Evolutionary conservation across 352 stramenopile species (phyloP).

Genomic region (Phytophthora lateralis): DNA sequence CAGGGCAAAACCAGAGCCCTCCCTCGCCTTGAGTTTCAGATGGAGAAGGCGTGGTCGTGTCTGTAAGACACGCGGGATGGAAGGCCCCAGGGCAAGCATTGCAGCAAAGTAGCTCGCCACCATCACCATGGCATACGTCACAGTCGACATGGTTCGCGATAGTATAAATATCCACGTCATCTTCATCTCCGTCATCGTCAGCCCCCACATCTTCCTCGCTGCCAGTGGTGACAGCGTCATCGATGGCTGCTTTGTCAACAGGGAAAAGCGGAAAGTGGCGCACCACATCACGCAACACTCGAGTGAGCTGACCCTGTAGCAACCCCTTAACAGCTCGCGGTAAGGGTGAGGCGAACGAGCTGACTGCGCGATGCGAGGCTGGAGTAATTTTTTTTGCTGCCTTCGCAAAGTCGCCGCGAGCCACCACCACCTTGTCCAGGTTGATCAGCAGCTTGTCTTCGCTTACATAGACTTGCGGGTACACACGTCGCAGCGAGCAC

Average conservation of each 20-base stretch:
- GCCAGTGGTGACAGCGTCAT: conserved; percentile 34
- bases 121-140: conserved; percentile 70
- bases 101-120: conserved; percentile 63
- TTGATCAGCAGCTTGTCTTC: conserved; percentile 82
- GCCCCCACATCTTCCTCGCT: background rate
- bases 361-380: conserved; percentile 74
- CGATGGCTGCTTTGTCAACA: conserved; percentile 48
- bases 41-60: conserved; percentile 16
- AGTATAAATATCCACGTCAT: conserved; percentile 76
- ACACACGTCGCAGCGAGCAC: conserved; percentile 85
- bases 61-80: conserved; percentile 52
- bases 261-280: conserved; percentile 72
- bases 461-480: conserved; percentile 88
- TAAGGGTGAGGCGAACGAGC: conserved; percentile 76
- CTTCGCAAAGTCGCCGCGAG: conserved; percentile 71
- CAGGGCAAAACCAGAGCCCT: conserved; percentile 59
- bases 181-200: conserved; percentile 39
- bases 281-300: conserved; percentile 51
- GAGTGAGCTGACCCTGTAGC: conserved; percentile 41
- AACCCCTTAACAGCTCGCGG: conserved; percentile 60
- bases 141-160: conserved; percentile 67
- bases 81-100: conserved; percentile 67
- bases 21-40: background rate
- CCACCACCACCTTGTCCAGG: conserved; percentile 71
- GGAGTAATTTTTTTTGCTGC: conserved; percentile 84